Percentiles rank a stretch among this genome's conserved stretches.
Evolutionary conservation across 805 yeast species (phyloP).

Genomic region (Candida jianshihensis): DNA sequence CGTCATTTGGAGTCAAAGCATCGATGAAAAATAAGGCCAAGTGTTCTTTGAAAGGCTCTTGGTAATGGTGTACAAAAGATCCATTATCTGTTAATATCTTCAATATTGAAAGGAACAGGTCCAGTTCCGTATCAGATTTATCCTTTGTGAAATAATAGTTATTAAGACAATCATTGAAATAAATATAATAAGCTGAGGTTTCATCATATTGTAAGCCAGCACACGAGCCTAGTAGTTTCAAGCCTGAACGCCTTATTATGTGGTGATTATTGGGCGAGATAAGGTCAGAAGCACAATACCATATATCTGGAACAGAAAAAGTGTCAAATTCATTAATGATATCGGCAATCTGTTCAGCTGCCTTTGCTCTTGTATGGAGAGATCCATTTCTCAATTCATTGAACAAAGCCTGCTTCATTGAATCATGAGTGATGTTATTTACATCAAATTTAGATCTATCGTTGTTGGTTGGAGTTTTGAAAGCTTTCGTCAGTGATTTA

Average conservation of each 20-base stretch:
- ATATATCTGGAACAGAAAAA: conserved; percentile 61
- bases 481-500: conserved; percentile 20
- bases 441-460: conserved; percentile 31
- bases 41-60: conserved; percentile 35
- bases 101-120: conserved; percentile 41
- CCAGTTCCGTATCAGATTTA: conserved; percentile 42
- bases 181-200: conserved; percentile 42
- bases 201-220: conserved; percentile 41
- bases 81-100: conserved; percentile 45
- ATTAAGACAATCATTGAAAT: conserved; percentile 50
- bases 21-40: conserved; percentile 28
- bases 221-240: conserved; percentile 49
- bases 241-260: conserved; percentile 38
- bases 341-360: conserved; percentile 44
- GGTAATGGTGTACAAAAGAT: conserved; percentile 43
- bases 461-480: conserved; percentile 13
- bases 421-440: conserved; percentile 38
- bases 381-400: conserved; percentile 33
- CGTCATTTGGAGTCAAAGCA: conserved; percentile 27
- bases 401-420: conserved; percentile 31
- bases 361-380: conserved; percentile 34
- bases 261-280: conserved; percentile 31
- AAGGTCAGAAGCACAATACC: conserved; percentile 61
- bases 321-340: conserved; percentile 46
- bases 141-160: conserved; percentile 30